A percentile compares a stretch with the other conserved stretches of the same genome.
phyloP scores from a whole-genome alignment of 2,329 filamentous ascomycete species.

The Cladosporium phlei region DNA sequence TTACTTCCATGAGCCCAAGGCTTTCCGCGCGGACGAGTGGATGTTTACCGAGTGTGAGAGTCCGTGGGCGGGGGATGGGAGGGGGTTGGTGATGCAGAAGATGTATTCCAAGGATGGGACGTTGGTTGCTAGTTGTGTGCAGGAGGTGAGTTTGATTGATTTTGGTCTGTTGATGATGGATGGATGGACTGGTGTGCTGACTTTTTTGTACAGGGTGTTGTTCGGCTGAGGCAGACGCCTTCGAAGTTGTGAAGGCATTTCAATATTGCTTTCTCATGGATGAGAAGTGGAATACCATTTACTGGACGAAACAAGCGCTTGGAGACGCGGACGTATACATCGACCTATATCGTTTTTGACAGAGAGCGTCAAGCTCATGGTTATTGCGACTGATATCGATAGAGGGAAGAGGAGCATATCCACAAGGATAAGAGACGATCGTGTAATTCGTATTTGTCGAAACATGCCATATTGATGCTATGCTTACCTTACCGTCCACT shows the following conservation, averaged over 20 bases:
- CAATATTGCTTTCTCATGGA: neutral
- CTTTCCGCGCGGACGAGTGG: constrained; percentile 59
- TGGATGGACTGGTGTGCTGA: constrained; percentile 19
- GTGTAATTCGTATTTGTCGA: too few relatives aligned
- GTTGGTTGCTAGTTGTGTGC: constrained; percentile 71
- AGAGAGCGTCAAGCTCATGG: too few relatives aligned
- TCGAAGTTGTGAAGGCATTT: constrained; percentile 17
- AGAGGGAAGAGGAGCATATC: too few relatives aligned
- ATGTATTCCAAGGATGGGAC: constrained; percentile 68
- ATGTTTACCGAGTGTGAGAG: constrained; percentile 76
- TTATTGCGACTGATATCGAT: too few relatives aligned
- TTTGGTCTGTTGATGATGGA: neutral
- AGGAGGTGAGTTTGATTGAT: constrained; percentile 54
- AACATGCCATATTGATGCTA: too few relatives aligned
- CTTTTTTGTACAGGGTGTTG: constrained; percentile 41
- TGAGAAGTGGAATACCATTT: neutral
- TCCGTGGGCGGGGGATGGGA: constrained; percentile 73
- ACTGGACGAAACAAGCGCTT: too few relatives aligned
- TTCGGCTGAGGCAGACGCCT: constrained; percentile 43
- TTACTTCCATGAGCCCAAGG: constrained; percentile 50
- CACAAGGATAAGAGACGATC: too few relatives aligned
- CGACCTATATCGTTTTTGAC: too few relatives aligned
- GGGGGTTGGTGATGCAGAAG: constrained; percentile 70
- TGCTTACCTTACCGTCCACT: too few relatives aligned
- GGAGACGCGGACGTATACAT: too few relatives aligned